phyloP scores from a whole-genome alignment of 306 rosid species.

The Malus domestica region DNA sequence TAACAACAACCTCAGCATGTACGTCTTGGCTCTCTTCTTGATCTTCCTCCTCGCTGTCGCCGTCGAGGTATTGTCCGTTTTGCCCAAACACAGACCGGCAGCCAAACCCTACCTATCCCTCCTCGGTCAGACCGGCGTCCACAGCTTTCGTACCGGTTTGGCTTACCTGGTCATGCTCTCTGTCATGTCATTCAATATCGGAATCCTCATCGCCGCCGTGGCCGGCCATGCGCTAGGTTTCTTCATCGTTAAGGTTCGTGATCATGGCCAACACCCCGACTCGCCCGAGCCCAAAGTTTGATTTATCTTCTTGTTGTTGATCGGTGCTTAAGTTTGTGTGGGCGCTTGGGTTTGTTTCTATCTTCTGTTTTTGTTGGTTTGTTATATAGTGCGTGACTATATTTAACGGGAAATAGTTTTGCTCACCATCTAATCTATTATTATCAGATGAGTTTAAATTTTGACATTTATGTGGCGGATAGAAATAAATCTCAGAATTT shows the following conservation, averaged over 20 bases:
- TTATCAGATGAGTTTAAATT: too few species aligned
- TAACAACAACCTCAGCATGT: constrained; percentile 45
- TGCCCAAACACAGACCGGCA: constrained; percentile 22
- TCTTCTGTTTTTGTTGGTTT: neutral
- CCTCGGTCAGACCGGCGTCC: constrained; percentile 31
- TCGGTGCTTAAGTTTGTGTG: neutral
- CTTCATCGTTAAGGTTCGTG: constrained; percentile 23
- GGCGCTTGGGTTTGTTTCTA: neutral
- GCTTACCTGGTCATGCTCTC: constrained; percentile 62
- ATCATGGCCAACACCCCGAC: constrained; percentile 5
- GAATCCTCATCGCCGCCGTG: constrained; percentile 57
- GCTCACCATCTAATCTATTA: too few species aligned
- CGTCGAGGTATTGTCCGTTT: constrained; percentile 54
- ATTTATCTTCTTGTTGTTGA: neutral
- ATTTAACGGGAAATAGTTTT: too few species aligned
- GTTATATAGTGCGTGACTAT: too few species aligned
- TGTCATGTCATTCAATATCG: constrained; percentile 74
- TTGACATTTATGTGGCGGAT: too few species aligned
- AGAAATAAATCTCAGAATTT: too few species aligned
- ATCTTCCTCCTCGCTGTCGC: constrained; percentile 48
- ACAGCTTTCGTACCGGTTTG: constrained; percentile 40
- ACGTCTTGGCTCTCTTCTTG: constrained; percentile 46
- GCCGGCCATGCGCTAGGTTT: constrained; percentile 42
- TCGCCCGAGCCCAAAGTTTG: constrained; percentile 5
- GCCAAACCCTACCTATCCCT: constrained; percentile 20